Base-by-base conservation (phyloP, 805 yeast species). In the Candida khao-thaluensis region DNA sequence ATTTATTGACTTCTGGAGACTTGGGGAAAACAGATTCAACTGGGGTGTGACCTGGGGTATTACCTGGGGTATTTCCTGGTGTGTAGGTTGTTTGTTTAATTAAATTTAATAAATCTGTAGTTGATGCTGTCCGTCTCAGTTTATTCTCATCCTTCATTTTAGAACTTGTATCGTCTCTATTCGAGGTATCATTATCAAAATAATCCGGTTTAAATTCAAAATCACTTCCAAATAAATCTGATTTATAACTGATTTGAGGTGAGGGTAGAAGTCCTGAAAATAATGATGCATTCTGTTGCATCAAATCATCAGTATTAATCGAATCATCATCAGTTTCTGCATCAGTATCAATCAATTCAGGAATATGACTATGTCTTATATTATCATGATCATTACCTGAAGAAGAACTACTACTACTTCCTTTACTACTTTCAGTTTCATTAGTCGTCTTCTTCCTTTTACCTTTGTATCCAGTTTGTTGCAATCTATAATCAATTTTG, bases 251-350 rank as follows among this genome's bases (percentile, higher is more conserved):
- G 20, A 65, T 62, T 44, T 65, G 71, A 2, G 71, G 71, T 0
- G 71, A 66, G 1, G 71, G 71, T n/a, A 65, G 49, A 7, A 58
- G 37, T 10, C 56, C 69, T 2, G 69, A 61, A 24, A 51, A 50
- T 9, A 60, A 43, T 4, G 66, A 60, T 3, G 56, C 58, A 37
- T 60, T 57, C 15, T 56, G 60, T 30, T 54, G 56, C 56, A 61
- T 55, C 23, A 62, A 44, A 38, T 56, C 60, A 11, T 55, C 60
- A 10, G 62, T 59, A 40, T 56, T 45, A 26, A 57, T 44, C 1
- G 66, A 54, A 25, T 48, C 53, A 17, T 48, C 47, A 11, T 38
- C 27, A 9, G 48, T 38, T 9, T 47, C 54, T 27, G 64, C 60
- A 31, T 47, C 51, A 5, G 51, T 47, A 26, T 45, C 44, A n/a